Evolutionary conservation across 495 filamentous ascomycete genomes (phyloP), one percentile per base, ranked within the genome.

Genomic region (Parachaetomium inaequale): DNA sequence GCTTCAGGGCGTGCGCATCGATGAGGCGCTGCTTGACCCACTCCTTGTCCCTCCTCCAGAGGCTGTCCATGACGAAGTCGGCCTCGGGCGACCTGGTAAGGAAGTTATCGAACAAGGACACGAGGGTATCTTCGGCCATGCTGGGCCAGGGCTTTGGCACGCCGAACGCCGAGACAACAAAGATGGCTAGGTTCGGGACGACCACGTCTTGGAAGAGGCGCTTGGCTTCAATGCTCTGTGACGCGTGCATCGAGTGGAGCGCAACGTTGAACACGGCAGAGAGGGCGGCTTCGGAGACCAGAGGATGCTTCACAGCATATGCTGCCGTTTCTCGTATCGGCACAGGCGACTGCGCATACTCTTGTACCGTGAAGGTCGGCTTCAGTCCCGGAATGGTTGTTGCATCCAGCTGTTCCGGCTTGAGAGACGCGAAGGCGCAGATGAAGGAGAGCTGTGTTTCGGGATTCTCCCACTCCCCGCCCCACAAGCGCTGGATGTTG

Each of bases 371-470:
- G 73, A 96, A 96, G 2, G 92, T 87, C 36, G 82, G 81, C 55
- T 90, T 85, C 23, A 97, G 81, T 26, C 87, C 84, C 4, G 90
- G 92, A 53, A 96, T 93, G 47, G 87, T 87, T 21, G 85, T 88
- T 4, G 87, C 87, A 74, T 97, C 92, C 12, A 96, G 78, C 54
- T 91, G 84, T 11, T 91, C 86, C 3, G 86, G 82, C 51, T 78
- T 78, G 50, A 88, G 76, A 2, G 85, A 86, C 0, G 90, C 78
- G 69, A 90, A 97, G 8, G 92, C 90, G 60, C 86, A 87, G 42
- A 97, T 79, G 69, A 99, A 95, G 15, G 90, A 94, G 55, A 98
- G 82, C 61, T 97, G 95, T 0, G 95, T 90, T 49, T 92, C 84
- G 21, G 86, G 83, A 56, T 95, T 81, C 51, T 89, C 84, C 94